These are phyloP conservation scores for Termitomyces sp. DNA, from an alignment of 768 basidiomycete species.

Conservation along the genomic window DNA sequence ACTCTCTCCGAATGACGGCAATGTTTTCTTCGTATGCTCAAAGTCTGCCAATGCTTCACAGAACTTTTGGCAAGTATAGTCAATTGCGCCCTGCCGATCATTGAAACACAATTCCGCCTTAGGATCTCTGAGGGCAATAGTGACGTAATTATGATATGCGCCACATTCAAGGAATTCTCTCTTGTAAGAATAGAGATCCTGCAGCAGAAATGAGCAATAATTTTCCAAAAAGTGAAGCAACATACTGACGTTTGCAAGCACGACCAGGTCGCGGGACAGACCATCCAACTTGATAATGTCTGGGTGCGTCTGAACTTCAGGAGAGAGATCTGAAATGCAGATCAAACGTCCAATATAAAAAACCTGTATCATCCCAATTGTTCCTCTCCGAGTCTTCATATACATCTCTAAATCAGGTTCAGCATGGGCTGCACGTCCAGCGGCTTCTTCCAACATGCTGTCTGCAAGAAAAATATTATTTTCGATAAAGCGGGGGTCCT, in stretches of 20 bases:
- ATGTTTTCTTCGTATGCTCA: neutral
- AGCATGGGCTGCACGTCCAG: slow-evolving; percentile 4
- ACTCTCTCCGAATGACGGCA: slow-evolving; percentile 1
- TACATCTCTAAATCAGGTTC: slow-evolving; percentile 1
- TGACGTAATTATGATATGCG: slow-evolving; percentile 8
- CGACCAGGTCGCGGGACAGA: neutral
- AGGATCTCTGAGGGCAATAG: slow-evolving; percentile 2
- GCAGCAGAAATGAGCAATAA: too few species aligned
- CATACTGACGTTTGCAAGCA: neutral
- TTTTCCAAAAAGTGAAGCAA: too few species aligned
- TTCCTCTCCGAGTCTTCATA: slow-evolving; percentile 4
- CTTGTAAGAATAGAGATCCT: neutral
- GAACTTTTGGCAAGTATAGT: slow-evolving; percentile 1
- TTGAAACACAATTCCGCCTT: neutral
- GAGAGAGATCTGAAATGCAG: neutral
- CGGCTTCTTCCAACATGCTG: slow-evolving; percentile 7
- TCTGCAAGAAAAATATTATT: slow-evolving; percentile 5
- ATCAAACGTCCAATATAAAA: slow-evolving; percentile 7
- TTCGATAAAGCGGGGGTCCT: slow-evolving; percentile 1
- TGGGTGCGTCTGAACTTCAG: neutral
- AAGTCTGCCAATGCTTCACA: neutral
- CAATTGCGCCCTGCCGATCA: slow-evolving; percentile 4
- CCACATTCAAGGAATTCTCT: slow-evolving; percentile 1
- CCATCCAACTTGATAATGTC: neutral
- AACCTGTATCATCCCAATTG: slow-evolving; percentile 2